Percentiles rank a stretch among this genome's conserved stretches.
Conservation (phyloP, 257 asterid genomes). For the Eustoma russellianum region DNA sequence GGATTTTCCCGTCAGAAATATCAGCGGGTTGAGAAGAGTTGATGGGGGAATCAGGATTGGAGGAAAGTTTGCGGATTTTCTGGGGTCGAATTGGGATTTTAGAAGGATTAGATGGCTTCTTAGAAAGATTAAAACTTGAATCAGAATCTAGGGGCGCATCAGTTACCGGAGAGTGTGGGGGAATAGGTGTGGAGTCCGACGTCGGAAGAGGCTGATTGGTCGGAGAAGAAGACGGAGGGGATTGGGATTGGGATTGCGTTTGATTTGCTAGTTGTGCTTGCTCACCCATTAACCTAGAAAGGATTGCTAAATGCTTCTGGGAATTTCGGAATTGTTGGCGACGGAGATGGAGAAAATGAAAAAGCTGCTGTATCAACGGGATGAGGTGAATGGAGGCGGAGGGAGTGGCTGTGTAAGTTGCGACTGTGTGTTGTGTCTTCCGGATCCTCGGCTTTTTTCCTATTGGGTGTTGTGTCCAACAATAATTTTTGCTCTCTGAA, state of each 20-base stretch:
- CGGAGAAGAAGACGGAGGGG: conserved; percentile 18
- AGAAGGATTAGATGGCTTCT: conserved; percentile 51
- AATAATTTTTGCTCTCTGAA: too few relatives aligned
- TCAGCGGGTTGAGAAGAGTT: conserved; percentile 5
- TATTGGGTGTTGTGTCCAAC: neutral
- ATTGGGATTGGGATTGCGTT: conserved; percentile 21
- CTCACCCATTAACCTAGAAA: conserved; percentile 42
- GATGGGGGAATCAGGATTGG: conserved; percentile 15
- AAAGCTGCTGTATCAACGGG: neutral
- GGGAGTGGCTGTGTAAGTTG: neutral
- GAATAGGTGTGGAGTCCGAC: conserved; percentile 25
- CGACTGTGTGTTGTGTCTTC: conserved; percentile 3
- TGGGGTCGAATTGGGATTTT: conserved; percentile 98
- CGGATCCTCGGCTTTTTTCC: neutral
- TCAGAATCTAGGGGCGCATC: conserved; percentile 17
- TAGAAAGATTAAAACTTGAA: conserved; percentile 16
- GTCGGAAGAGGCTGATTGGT: conserved; percentile 17
- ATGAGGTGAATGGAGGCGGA: neutral
- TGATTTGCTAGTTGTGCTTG: conserved; percentile 32
- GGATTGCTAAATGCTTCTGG: too few relatives aligned
- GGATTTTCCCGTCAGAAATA: conserved; percentile 8
- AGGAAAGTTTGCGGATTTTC: conserved; percentile 69
- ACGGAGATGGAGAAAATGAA: conserved; percentile 1
- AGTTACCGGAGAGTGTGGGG: conserved; percentile 14
- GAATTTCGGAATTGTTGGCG: neutral